A percentile compares a stretch with the other conserved stretches of the same genome.
Conservation (phyloP, 1,284 basidiomycete genomes). For the Microbotryum silenes-acaulis region DNA sequence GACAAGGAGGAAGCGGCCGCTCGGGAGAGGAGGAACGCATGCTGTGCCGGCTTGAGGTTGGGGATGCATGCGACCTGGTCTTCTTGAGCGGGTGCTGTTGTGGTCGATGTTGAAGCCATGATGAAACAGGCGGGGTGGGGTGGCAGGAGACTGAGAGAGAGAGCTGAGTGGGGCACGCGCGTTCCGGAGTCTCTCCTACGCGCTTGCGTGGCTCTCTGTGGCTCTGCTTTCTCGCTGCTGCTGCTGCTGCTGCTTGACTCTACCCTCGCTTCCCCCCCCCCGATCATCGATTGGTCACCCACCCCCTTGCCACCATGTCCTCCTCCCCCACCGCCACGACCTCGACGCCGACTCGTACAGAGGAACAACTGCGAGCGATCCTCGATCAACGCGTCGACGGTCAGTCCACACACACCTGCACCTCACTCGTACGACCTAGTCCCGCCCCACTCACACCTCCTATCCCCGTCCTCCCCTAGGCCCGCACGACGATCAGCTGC, state of each 20-base stretch:
- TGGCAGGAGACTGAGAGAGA: no score
- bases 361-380: constrained; percentile 4
- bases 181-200: no score
- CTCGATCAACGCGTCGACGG: constrained; percentile 22
- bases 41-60: constrained; percentile 69
- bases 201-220: no score
- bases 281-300: no score
- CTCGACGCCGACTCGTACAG: not conserved
- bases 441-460: not conserved
- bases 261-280: no score
- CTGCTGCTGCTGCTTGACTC: no score
- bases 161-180: no score
- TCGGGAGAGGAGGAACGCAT: constrained; percentile 63
- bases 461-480: constrained; percentile 11
- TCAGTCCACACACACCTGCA: not conserved
- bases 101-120: not conserved
- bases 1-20: constrained; percentile 50
- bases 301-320: no score
- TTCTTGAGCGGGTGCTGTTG: constrained; percentile 13
- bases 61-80: constrained; percentile 71
- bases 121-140: no score
- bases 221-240: no score
- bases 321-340: no score
- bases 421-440: not conserved
- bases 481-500: constrained; percentile 50